Percentiles rank a stretch among this genome's conserved stretches.
Conservation (phyloP, 148 eudicot species). For the Fagopyrum esculentum region DNA sequence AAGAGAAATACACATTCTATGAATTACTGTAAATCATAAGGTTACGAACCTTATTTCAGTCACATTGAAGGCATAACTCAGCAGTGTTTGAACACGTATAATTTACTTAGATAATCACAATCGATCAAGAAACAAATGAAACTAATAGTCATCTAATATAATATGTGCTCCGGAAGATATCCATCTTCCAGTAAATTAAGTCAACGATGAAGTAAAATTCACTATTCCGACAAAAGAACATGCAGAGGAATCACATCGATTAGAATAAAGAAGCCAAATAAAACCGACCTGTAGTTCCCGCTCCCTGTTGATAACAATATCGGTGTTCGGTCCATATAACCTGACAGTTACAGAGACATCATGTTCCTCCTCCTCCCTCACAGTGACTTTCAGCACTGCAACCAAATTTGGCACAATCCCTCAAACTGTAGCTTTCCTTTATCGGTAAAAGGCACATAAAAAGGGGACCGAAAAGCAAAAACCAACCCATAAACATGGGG, state of each 20-base stretch:
- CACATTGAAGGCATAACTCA: background rate
- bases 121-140: background rate
- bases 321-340: conserved; percentile 95
- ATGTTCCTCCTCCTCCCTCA: conserved; percentile 48
- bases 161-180: too few relatives aligned
- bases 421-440: too few relatives aligned
- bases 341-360: conserved; percentile 53
- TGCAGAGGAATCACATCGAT: background rate
- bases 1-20: too few relatives aligned
- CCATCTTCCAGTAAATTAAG: too few relatives aligned
- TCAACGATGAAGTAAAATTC: background rate
- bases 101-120: background rate
- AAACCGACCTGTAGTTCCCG: conserved; percentile 66
- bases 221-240: background rate
- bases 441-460: background rate
- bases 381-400: conserved; percentile 89
- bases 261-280: background rate
- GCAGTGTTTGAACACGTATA: background rate
- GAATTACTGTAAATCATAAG: too few relatives aligned
- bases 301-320: conserved; percentile 80
- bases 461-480: background rate
- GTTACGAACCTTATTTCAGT: too few relatives aligned
- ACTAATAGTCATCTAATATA: background rate
- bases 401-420: conserved; percentile 6
- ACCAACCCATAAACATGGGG: background rate